Evolutionary conservation across 1,139 yeast genomes (phyloP).

Genomic region (Lodderomyces beijingensis): DNA sequence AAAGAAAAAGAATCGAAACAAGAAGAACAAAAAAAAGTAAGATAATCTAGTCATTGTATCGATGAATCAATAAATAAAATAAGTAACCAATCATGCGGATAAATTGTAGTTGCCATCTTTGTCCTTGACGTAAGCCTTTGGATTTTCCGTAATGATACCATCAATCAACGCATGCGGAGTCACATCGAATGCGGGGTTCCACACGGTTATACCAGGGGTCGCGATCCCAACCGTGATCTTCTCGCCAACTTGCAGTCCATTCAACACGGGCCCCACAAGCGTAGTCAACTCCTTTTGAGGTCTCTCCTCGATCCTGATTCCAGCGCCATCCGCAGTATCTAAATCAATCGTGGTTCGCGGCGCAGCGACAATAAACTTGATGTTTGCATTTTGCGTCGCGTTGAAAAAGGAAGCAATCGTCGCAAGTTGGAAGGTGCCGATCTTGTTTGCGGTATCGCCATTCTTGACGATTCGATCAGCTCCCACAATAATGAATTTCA

Average conservation of each 20-base stretch:
- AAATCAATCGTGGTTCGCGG: constrained; percentile 88
- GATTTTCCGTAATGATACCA: constrained; percentile 78
- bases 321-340: constrained; percentile 60
- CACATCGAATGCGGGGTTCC: constrained; percentile 97
- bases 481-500: constrained; percentile 90
- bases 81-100: constrained; percentile 8
- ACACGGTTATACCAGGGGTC: constrained; percentile 78
- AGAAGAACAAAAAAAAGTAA: background rate
- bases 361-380: constrained; percentile 89
- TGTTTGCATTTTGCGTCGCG: constrained; percentile 38
- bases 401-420: constrained; percentile 50
- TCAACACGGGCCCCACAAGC: constrained; percentile 58
- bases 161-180: constrained; percentile 82
- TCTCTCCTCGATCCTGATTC: constrained; percentile 82
- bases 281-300: constrained; percentile 75
- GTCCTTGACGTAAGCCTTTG: constrained; percentile 48
- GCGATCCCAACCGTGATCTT: constrained; percentile 68
- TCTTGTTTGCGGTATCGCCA: constrained; percentile 96
- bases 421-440: constrained; percentile 92
- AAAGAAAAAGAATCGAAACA: background rate
- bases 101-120: constrained; percentile 43
- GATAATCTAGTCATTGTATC: constrained; percentile 9
- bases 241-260: constrained; percentile 31
- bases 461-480: constrained; percentile 92
- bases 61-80: constrained; percentile 8